These are phyloP conservation scores for Eucalyptus cloeziana DNA, from an alignment of 345 rosid genomes.

Conservation along the genomic window DNA sequence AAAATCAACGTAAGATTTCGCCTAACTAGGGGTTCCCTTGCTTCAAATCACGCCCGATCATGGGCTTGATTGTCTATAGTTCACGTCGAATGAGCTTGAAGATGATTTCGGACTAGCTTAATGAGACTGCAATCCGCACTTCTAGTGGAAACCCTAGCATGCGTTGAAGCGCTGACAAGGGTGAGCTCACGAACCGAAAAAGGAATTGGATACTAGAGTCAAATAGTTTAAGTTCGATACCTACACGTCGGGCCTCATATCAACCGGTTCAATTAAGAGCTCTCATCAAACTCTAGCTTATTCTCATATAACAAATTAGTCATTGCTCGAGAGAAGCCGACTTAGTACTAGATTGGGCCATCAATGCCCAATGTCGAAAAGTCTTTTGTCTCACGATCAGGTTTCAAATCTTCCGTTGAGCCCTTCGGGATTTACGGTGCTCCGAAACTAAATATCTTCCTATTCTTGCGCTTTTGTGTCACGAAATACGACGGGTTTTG, in stretches of 20 bases:
- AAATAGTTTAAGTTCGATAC: no score
- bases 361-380: neutral
- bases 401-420: neutral
- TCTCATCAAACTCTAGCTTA: no score
- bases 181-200: no score
- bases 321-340: no score
- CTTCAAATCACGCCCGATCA: neutral
- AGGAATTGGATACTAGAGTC: no score
- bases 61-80: neutral
- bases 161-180: no score
- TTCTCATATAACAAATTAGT: no score
- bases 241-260: no score
- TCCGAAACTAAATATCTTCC: neutral
- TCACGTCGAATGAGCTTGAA: neutral
- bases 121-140: neutral
- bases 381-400: neutral
- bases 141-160: neutral
- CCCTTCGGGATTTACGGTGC: neutral
- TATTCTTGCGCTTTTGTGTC: neutral
- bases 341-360: neutral
- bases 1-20: neutral
- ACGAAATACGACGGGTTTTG: neutral
- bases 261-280: no score
- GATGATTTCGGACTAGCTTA: no score
- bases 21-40: neutral